Percentiles rank a stretch among this genome's conserved stretches.
Conservation (phyloP, 2,329 filamentous ascomycete species). For the Neofusicoccum parvum region DNA sequence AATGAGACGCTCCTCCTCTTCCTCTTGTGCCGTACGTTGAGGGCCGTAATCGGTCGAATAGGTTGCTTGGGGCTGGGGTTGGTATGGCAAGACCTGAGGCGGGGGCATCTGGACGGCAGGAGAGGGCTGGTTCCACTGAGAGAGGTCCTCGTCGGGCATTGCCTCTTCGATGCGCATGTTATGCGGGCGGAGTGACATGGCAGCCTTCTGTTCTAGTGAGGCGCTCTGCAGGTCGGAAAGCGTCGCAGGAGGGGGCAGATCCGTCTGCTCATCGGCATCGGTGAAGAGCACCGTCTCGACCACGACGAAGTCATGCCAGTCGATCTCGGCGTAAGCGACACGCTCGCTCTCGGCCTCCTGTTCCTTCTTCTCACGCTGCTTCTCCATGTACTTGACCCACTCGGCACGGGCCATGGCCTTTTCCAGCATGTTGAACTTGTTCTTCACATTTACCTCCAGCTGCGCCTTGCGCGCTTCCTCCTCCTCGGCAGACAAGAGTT, state of each 20-base stretch:
- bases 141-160: constrained; percentile 62
- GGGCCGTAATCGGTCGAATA: constrained; percentile 34
- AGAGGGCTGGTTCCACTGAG: constrained; percentile 14
- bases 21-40: constrained; percentile 39
- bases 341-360: constrained; percentile 83
- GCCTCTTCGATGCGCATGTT: constrained; percentile 91
- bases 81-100: constrained; percentile 28
- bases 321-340: constrained; percentile 77
- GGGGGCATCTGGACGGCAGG: constrained; percentile 39
- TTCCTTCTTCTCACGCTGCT: constrained; percentile 85
- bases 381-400: constrained; percentile 81
- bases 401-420: constrained; percentile 84
- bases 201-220: constrained; percentile 92
- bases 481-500: constrained; percentile 70
- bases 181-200: constrained; percentile 75
- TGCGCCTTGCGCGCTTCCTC: constrained; percentile 73
- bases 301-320: constrained; percentile 97
- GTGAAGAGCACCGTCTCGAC: constrained; percentile 94
- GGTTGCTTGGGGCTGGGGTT: constrained; percentile 32
- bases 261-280: constrained; percentile 80
- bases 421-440: constrained; percentile 78
- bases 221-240: constrained; percentile 91
- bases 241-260: constrained; percentile 85
- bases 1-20: constrained; percentile 40
- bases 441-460: constrained; percentile 71